Base-by-base conservation (phyloP, 2,329 filamentous ascomycete species). In the Fusarium irregulare region DNA sequence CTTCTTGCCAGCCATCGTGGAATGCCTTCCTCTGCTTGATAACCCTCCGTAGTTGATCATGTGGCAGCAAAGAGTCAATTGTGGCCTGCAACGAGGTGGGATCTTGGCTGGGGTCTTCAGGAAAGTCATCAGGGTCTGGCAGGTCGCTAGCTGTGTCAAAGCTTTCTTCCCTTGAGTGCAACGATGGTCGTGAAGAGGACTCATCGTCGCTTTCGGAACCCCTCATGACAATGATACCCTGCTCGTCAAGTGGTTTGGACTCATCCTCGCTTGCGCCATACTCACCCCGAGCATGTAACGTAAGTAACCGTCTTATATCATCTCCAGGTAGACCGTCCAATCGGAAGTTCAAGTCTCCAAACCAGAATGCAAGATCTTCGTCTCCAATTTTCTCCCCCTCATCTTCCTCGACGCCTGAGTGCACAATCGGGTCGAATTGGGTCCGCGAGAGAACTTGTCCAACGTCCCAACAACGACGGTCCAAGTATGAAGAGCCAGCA, bases 361-460 rank as follows among this genome's bases (percentile, higher is more conserved):
- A 93, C 93, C 95, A 98, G 76, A 99, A 98, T 0, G 91, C 89
- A 80, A 98, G 94, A 76, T 99, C 96, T 71, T 97, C 95, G 41
- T 97, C 92, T 2, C 93, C 94, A 69, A 99, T 91, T 37, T 84
- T 87, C 54, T 92, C 89, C 1, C 85, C 82, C 23, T 91, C 88
- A n/a, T 90, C 89, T 40, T 89, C 85, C 3, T 87, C 82, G 8
- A 91, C 88, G 11, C 92, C 90, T 0, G 86, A 83, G 61, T 91
- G 87, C 41, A 84, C 83, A 9, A 97, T 87, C 0, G 93, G 90
- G 9, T 92, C 88, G 74, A 98, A 98, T 67, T 89, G 90, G 2
- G 93, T 92, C 50, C 94, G 90, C 54, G 85, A 85, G 40, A 91
- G 76, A 63, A 99, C 92, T 75, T 98, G 94, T 6, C 86, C 85